Evolutionary conservation across 2,329 filamentous ascomycete species (phyloP).

Genomic region (Fusarium sp.): DNA sequence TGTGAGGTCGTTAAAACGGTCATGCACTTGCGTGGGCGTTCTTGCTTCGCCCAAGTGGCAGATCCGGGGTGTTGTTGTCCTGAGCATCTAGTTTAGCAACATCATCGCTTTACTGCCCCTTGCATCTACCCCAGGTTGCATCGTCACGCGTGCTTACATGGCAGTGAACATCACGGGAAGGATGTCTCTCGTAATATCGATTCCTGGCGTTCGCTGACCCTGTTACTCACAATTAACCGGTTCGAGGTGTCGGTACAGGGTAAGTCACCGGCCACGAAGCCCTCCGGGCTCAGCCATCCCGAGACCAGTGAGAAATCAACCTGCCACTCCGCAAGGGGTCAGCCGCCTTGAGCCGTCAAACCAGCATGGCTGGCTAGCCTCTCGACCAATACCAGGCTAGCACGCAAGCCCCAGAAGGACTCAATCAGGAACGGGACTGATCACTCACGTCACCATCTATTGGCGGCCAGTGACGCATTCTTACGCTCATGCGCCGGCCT

Average conservation of each 20-base stretch:
- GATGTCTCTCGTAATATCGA: not conserved
- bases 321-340: constrained; percentile 1
- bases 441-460: constrained; percentile 36
- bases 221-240: constrained; percentile 1
- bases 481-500: constrained; percentile 31
- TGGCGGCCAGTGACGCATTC: constrained; percentile 42
- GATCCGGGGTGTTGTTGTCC: not conserved
- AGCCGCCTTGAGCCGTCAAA: not conserved
- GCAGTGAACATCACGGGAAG: not conserved
- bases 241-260: constrained; percentile 24
- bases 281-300: constrained; percentile 6
- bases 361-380: not conserved
- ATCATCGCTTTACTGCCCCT: not conserved
- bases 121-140: not conserved
- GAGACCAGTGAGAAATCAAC: not conserved
- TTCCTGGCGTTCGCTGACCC: not conserved
- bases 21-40: not conserved
- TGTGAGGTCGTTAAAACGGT: not conserved
- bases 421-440: constrained; percentile 34
- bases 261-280: constrained; percentile 27
- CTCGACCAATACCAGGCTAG: not conserved
- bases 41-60: not conserved
- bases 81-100: not conserved
- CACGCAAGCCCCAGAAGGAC: constrained; percentile 24
- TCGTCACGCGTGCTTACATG: not conserved